Base-by-base conservation (phyloP, 495 filamentous ascomycete species). In the Xylaria bambusicola region DNA sequence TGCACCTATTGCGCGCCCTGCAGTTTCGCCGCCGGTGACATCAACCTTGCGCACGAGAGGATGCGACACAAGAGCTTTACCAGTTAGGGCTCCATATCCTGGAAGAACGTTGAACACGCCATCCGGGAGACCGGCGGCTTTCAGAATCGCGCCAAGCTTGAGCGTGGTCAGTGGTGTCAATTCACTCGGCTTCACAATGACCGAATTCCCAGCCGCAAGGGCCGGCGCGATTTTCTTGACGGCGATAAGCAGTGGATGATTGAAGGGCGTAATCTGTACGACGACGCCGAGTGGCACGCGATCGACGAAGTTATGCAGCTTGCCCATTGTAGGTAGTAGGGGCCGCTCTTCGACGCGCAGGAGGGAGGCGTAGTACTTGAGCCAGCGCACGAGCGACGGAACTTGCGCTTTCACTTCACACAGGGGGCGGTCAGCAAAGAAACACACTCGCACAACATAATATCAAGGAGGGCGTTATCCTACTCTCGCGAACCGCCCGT, bases 251-350 rank as follows among this genome's bases (percentile, higher is more conserved):
- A 88, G 68, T 1, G 85, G 84, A 55, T 86, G 82, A 66, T 88
- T 88, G 71, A 85, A 89, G 8, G 86, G 85, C 0, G 84, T 86
- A 55, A 89, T 85, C 53, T 82, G 82, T 3, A 77, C 83, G 0
- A 87, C 84, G 0, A 88, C 85, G 23, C 86, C 86, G 0, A 89
- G 69, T 0, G 86, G 85, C 5, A 77, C 70, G 17, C 84, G 78
- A 21, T 81, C 81, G 40, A 86, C 67, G 53, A 84, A 86, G 64
- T 86, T 87, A 57, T 85, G 83, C 57, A 87, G 68, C 50, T 80
- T 81, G 0, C 85, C 86, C 24, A 74, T 74, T 3, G 84, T 86
- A 0, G 85, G 86, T 0, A 86, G 77, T 13, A 88, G 80, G 2
- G 79, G 70, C 18, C 84, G 80, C 62, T 87, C 84, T 58, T 86